These are phyloP conservation scores for Phytophthora syringae DNA, from an alignment of 352 stramenopile species.

Conservation along the genomic window DNA sequence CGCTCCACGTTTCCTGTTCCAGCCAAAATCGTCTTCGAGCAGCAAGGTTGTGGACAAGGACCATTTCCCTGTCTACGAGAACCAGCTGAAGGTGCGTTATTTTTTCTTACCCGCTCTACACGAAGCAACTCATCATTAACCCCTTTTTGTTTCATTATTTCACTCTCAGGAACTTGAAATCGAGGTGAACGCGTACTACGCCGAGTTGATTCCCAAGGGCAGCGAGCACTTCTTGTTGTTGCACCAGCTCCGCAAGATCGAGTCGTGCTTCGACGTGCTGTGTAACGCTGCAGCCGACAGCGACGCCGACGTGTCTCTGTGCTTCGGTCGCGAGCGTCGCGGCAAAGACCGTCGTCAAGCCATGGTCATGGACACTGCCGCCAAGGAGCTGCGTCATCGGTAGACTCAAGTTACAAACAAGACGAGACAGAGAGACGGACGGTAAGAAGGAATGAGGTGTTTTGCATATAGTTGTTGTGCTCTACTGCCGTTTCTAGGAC, in stretches of 20 bases:
- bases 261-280: slow-evolving; percentile 71
- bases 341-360: slow-evolving; percentile 76
- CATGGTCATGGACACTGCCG: slow-evolving; percentile 67
- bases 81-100: slow-evolving; percentile 67
- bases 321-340: slow-evolving; percentile 67
- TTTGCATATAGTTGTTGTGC: slow-evolving; percentile 21
- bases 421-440: slow-evolving; percentile 8
- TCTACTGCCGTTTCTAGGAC: slow-evolving; percentile 42
- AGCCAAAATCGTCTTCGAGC: slow-evolving; percentile 38
- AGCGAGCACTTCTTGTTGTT: slow-evolving; percentile 62
- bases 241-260: slow-evolving; percentile 76
- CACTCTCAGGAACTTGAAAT: slow-evolving; percentile 67
- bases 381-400: slow-evolving; percentile 67
- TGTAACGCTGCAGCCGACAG: slow-evolving; percentile 38
- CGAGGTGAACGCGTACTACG: slow-evolving; percentile 79
- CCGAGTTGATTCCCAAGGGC: slow-evolving; percentile 56
- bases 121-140: slow-evolving; percentile 3
- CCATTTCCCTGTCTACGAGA: slow-evolving; percentile 48
- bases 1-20: slow-evolving; percentile 69
- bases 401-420: slow-evolving; percentile 29
- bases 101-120: background rate
- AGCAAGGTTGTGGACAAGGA: slow-evolving; percentile 42
- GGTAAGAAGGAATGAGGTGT: background rate
- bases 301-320: slow-evolving; percentile 40
- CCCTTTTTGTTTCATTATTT: background rate